phyloP scores from a whole-genome alignment of 768 basidiomycete genomes.

The Pleurotus pulmonarius region DNA sequence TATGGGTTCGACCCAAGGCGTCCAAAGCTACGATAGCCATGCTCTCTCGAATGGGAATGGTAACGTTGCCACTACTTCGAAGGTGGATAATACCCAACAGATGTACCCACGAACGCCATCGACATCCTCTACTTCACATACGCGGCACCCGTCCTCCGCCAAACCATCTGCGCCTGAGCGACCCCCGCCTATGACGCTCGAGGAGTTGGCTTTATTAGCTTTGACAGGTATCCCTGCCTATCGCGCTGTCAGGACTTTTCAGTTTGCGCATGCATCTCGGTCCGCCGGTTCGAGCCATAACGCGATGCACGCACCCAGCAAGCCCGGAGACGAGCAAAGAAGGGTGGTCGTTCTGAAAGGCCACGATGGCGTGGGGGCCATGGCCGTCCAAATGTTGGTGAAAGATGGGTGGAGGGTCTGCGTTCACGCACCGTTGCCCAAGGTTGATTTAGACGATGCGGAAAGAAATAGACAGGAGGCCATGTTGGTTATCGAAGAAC shows the following conservation, averaged over 20 bases:
- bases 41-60: background rate
- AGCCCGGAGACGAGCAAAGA: conserved; percentile 11
- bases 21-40: background rate
- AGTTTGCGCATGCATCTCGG: conserved; percentile 37
- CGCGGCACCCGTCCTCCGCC: conserved; percentile 4
- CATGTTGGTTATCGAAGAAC: conserved; percentile 46
- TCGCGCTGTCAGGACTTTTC: conserved; percentile 72
- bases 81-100: background rate
- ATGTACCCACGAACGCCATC: conserved; percentile 3
- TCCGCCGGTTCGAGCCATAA: background rate
- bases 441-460: conserved; percentile 20
- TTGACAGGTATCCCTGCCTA: conserved; percentile 78
- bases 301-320: background rate
- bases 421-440: conserved; percentile 52
- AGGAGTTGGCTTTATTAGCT: conserved; percentile 79
- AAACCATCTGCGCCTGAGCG: background rate
- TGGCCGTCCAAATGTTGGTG: conserved; percentile 77
- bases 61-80: background rate
- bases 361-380: conserved; percentile 71
- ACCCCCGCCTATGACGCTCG: conserved; percentile 35
- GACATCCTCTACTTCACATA: background rate
- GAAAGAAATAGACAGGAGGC: conserved; percentile 20
- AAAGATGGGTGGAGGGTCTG: conserved; percentile 68
- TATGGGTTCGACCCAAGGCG: conserved; percentile 13
- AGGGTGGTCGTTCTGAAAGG: conserved; percentile 62